Conservation (phyloP, 495 filamentous ascomycete species). For the Penicillium fimorum region DNA sequence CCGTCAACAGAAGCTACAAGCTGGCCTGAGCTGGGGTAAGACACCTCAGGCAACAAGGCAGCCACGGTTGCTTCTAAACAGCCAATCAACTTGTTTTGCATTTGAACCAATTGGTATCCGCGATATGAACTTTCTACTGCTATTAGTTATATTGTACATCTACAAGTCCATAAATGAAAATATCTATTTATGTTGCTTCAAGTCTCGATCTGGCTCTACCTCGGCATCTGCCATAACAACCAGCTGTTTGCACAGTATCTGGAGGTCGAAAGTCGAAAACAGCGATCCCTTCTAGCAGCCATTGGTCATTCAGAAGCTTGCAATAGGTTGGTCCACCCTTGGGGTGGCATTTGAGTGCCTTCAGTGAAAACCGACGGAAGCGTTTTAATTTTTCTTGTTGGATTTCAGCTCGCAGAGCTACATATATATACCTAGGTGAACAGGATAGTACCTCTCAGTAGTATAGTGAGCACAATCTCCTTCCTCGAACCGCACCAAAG, state of each 20-base stretch:
- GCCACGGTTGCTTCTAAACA: conserved; percentile 6
- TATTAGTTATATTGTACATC: background rate
- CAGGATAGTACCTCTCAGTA: background rate
- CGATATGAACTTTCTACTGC: no score
- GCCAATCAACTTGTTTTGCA: conserved; percentile 10
- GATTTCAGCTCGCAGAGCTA: background rate
- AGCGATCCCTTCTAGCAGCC: background rate
- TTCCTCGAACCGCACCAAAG: background rate
- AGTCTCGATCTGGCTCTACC: background rate
- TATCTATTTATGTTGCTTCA: background rate
- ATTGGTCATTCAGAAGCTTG: background rate
- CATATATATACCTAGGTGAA: background rate
- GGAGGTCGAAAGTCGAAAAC: background rate
- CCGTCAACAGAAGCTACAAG: conserved; percentile 36
- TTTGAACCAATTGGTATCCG: background rate
- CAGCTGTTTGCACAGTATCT: background rate
- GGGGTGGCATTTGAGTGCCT: background rate
- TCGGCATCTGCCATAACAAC: background rate
- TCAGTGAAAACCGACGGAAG: background rate
- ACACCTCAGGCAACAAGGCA: conserved; percentile 29
- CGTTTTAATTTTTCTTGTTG: background rate
- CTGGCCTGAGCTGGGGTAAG: conserved; percentile 41
- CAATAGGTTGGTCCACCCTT: background rate
- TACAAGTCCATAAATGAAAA: background rate
- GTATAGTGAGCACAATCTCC: background rate